Evolutionary conservation across 176 grass and related monocot species (phyloP), one percentile per base, ranked within the genome.

Genomic region (Carex myosuroides): DNA sequence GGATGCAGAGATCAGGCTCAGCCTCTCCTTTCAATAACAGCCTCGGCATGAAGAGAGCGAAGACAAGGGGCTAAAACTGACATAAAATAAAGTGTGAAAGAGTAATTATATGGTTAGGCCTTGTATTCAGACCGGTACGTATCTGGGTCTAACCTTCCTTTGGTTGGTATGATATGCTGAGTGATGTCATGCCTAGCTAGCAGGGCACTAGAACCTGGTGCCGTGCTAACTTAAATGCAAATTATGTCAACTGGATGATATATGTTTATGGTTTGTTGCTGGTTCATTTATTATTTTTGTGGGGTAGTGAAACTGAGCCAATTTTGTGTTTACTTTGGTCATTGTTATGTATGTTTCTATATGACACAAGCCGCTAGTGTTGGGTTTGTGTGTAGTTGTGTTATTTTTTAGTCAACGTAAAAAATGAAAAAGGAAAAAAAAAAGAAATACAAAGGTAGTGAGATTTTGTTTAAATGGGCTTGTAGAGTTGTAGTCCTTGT

Each of bases 21-120:
- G 89, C 88, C 5, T 94, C 92, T 62, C 92, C 95, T 65, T 97
- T 97, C 81, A 89, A 91, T 63, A 91, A 92, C 62, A 94, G 89
- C 84, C 92, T 94, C 85, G 89, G 92, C 53, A 91, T 98, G 95
- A 94, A 98, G 85, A 93, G 92, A 86, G 92, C 92, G 3, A 93
- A 98, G 89, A 95, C 95, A 75, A 93, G 91, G 92, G 95, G 92
- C 73, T 95, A 83, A 80, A 46, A 44, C 64, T 54, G 41, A 63
- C 22, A 65, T 72, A 75, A 59, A 48, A 7, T 66, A 26, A 81
- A 64, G 60, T 64, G 81, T 83, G 32, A 16, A 10, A 87, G 46
- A 60, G 14, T 64, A 64, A 21, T 48, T 69, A 80, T 74, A 84
- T 86, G 86, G 41, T 76, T 83, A 80, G 87, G 21, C 77, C 87